Conservation (phyloP, 208 protist genomes). For the Crithidia acanthocephali region DNA sequence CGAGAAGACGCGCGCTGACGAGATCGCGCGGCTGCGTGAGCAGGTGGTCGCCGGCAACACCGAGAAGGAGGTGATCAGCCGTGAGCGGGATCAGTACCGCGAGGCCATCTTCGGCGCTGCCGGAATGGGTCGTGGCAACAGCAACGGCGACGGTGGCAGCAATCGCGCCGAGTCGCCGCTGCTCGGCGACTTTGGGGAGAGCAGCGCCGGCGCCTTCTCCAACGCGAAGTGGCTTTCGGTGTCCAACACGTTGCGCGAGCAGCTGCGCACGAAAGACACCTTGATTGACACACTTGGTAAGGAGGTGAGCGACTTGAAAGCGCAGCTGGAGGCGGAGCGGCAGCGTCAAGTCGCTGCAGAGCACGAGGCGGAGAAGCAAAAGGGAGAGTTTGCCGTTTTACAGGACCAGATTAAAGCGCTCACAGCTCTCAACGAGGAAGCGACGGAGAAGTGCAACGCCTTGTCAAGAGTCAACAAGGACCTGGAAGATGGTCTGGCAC, state of each 20-base stretch:
- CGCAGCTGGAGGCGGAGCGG: slow-evolving; percentile 49
- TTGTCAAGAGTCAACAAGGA: slow-evolving; percentile 65
- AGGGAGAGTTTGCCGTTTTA: slow-evolving; percentile 6
- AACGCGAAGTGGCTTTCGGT: slow-evolving; percentile 52
- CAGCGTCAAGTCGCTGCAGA: slow-evolving; percentile 20
- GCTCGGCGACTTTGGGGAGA: slow-evolving; percentile 13
- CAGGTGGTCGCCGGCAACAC: slow-evolving; percentile 54
- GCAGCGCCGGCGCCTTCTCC: slow-evolving; percentile 15
- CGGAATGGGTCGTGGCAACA: slow-evolving; percentile 12
- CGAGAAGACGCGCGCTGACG: slow-evolving; percentile 54
- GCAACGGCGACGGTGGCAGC: neutral
- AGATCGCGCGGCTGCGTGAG: slow-evolving; percentile 58
- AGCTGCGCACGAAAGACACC: slow-evolving; percentile 73
- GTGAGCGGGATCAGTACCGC: slow-evolving; percentile 84
- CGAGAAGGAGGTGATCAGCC: slow-evolving; percentile 61
- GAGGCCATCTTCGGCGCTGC: slow-evolving; percentile 66
- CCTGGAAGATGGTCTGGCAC: slow-evolving; percentile 42
- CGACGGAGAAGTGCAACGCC: slow-evolving; percentile 42
- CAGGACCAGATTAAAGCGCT: slow-evolving; percentile 42
- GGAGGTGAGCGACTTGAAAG: slow-evolving; percentile 43
- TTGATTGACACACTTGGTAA: slow-evolving; percentile 69
- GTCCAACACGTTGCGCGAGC: slow-evolving; percentile 68
- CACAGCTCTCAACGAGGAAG: slow-evolving; percentile 62
- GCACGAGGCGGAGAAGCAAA: slow-evolving; percentile 19
- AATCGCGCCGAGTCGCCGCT: slow-evolving; percentile 1